Percentiles rank a stretch among this genome's conserved stretches.
phyloP scores from a whole-genome alignment of 1,284 basidiomycete species.

The Phenoliferia sp. region DNA sequence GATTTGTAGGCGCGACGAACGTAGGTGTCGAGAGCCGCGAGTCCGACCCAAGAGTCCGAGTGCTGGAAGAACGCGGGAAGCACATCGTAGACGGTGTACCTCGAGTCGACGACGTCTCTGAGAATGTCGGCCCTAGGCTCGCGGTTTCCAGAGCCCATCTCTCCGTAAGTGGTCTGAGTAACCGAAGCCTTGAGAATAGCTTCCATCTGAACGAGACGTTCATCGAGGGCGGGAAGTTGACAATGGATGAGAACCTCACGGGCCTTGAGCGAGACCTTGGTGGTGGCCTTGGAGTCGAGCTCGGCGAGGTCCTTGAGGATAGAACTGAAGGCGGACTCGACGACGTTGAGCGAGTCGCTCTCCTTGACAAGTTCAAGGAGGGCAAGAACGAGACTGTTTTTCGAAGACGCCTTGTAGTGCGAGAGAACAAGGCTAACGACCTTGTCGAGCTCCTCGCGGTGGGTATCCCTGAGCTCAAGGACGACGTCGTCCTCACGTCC shows the following conservation, averaged over 20 bases:
- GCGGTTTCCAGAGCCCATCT: slow-evolving; percentile 62
- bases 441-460: slow-evolving; percentile 87
- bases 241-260: slow-evolving; percentile 94
- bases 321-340: slow-evolving; percentile 63
- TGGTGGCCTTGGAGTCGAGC: slow-evolving; percentile 85
- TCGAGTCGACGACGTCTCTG: slow-evolving; percentile 89
- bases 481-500: slow-evolving; percentile 87
- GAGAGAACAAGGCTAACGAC: slow-evolving; percentile 84
- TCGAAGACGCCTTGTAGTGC: slow-evolving; percentile 91
- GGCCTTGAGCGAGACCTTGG: slow-evolving; percentile 86
- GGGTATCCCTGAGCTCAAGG: slow-evolving; percentile 79
- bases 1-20: slow-evolving; percentile 93
- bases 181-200: slow-evolving; percentile 83
- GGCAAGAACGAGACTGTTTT: slow-evolving; percentile 79
- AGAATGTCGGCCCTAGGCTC: slow-evolving; percentile 79
- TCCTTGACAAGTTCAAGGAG: slow-evolving; percentile 83
- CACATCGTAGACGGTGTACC: slow-evolving; percentile 96
- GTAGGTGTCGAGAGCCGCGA: slow-evolving; percentile 94
- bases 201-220: slow-evolving; percentile 91
- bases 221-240: slow-evolving; percentile 94
- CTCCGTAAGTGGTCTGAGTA: slow-evolving; percentile 81
- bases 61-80: slow-evolving; percentile 92
- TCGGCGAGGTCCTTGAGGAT: slow-evolving; percentile 74
- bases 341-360: slow-evolving; percentile 45
- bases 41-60: slow-evolving; percentile 70